Base-by-base conservation (phyloP, 768 basidiomycete species). In the Brasilioporus rufonigricans region DNA sequence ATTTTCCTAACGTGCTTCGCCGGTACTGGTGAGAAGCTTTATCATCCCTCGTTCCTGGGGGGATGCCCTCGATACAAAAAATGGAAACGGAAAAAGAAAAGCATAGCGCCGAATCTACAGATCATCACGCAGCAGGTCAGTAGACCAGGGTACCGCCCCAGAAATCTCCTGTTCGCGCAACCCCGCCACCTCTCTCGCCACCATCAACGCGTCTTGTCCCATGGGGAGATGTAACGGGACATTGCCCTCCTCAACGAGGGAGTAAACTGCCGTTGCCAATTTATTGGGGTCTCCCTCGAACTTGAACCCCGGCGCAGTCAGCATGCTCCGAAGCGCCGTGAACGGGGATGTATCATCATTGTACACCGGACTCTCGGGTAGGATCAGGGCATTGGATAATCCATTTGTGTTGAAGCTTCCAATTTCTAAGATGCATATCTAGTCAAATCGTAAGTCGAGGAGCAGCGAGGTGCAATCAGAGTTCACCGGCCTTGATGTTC, bases 401-500 rank as follows among this genome's bases (percentile, higher is more conserved):
- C n/a, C 51, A 14, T 40, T 47, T 7, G 64, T 65, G 19, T 33
- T 5, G 21, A 65, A 66, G 39, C 41, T 41, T 27, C 65, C 62
- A 4, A 56, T 19, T 50, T 64, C 50, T 23, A 66, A 35, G 32
- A 61, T 61, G 43, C 60, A 60, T 36, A 66, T 55, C 60, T 66
- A n/a, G 10, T 27, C 14, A 46, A 11, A 12, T 23, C n/a, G n/a
- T 27, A 39, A 23, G 27, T 21, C 8, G 8, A 41, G 26, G 2
- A 24, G 16, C 12, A 27, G 13, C 6, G 33, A 12, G 32, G 23
- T 2, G 6, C 4, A 13, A n/a, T 44, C 1, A 16, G 16, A 23
- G 5, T 3, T 11, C 3, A 18, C 56, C 23, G 5, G 58, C 59
- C 52, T 52, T 59, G 61, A 77, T 77, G 52, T 77, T 78, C 76